Evolutionary conservation across 805 yeast genomes (phyloP), one percentile per base, ranked within the genome.

Genomic region (Candida incommunis): DNA sequence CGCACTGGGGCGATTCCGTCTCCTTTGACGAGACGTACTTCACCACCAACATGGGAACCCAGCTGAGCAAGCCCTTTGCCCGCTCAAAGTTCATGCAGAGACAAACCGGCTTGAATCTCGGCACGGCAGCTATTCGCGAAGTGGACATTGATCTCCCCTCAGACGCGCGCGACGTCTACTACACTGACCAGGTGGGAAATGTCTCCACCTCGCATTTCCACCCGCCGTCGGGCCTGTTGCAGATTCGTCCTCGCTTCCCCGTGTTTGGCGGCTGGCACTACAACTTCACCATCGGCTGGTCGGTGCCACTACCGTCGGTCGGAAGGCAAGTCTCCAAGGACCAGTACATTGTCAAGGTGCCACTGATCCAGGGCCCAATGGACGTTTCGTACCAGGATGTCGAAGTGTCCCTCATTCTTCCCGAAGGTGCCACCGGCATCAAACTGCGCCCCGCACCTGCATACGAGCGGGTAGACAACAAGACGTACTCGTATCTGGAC

Each of bases 231-330:
- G 62, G 71, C 40, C 63, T 65, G 48, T 64, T 85, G 42, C 66
- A 79, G 27, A 61, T 92, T 51, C 75, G 73, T 56, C 97, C 97
- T 46, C 74, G 98, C 61, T 92, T 70, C 68, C 98, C 98, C n/a
- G 61, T 92, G 4, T 83, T 85, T 63, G 98, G 98, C 42, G 94
- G 88, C 40, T 92, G 98, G 98, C 73, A 79, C 56, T 90, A 86
- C 65, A 86, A 90, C 65, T 92, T 85, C 70, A 92, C 97, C 21
- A 63, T 90, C 53, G 97, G 97, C n/a, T 92, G 95, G 95, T 75
- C 80, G 43, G 74, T 76, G 51, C 65, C 69, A 20, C 63, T 88
- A 37, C 56, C 65, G 15, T 64, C 74, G 41, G 79, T 71, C 52
- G 67, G 83, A 44, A 76, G 65, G 53, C 55, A 60, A 35, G 53